Conservation (phyloP, 2,329 filamentous ascomycete species). For the Apiospora pterosperma region DNA sequence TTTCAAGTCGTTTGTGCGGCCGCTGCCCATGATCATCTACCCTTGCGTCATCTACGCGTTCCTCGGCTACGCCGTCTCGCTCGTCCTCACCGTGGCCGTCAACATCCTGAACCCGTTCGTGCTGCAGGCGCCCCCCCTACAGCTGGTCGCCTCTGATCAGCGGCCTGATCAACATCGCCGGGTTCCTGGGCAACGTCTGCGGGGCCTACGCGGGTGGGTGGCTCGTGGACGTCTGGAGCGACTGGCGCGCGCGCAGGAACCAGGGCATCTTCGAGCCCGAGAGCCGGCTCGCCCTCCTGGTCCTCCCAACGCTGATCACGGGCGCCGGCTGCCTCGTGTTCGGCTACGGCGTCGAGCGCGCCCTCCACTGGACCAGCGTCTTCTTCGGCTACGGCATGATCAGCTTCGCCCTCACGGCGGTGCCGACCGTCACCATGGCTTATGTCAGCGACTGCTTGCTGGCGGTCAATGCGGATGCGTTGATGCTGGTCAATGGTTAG, state of each 20-base stretch:
- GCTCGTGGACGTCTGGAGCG: constrained; percentile 38
- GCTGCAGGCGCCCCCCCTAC: constrained; percentile 28
- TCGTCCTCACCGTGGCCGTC: constrained; percentile 25
- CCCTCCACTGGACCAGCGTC: constrained; percentile 38
- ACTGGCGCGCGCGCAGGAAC: constrained; percentile 35
- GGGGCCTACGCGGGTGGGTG: constrained; percentile 40
- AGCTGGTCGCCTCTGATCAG: constrained; percentile 26
- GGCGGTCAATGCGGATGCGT: constrained; percentile 26
- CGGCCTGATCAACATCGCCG: constrained; percentile 29
- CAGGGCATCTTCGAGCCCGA: constrained; percentile 43
- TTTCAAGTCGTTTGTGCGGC: constrained; percentile 23
- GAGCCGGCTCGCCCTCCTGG: constrained; percentile 35
- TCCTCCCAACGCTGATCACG: constrained; percentile 37
- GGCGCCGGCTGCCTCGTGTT: constrained; percentile 40
- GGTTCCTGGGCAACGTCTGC: constrained; percentile 37
- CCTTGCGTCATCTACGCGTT: constrained; percentile 28
- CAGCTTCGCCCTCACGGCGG: constrained; percentile 37
- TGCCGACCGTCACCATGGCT: constrained; percentile 40
- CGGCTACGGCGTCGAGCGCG: constrained; percentile 38
- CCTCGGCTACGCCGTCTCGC: constrained; percentile 25
- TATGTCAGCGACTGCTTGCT: constrained; percentile 35
- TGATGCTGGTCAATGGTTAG: constrained; percentile 30
- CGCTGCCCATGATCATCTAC: constrained; percentile 27
- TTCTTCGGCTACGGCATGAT: constrained; percentile 46
- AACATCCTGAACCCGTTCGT: constrained; percentile 30